Evolutionary conservation across 208 protist species (phyloP), one percentile per base, ranked within the genome.

Genomic region (Wallacemonas collosoma): DNA sequence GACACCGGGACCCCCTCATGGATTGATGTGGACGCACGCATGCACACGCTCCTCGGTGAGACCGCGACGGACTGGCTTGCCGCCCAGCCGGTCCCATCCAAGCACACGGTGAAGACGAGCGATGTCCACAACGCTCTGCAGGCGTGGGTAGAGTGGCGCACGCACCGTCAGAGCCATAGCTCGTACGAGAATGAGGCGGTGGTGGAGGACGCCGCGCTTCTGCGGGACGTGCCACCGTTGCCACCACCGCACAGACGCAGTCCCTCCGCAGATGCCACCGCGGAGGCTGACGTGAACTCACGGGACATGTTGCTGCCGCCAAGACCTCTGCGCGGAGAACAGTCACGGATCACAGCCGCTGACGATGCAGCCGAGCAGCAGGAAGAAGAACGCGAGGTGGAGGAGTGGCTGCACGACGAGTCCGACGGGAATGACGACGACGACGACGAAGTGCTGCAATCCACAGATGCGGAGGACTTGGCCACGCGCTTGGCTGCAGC

Each of bases 201-300:
- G 6, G 58, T 5, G 9, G 41, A 55, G 17, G 44, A 14, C 6
- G 7, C 35, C 6, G 35, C 48, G 3, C 48, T 58, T 7, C 26
- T 57, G 7, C 36, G 48, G 40, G 60, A 69, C 35, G 47, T 69
- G 11, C 64, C 51, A 0, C 51, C 51, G 64, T 48, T 69, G 45
- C 51, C 51, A 3, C 40, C 64, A 5, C 47, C 51, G 64, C 60
- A 41, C 6, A 6, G 36, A 36, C 35, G 38, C 38, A 36, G 9
- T 8, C 7, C 53, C 45, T 50, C 45, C 45, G 45, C 45, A 12
- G 26, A 26, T 0, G 0, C 26, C 26, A 26, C 26, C 26, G 26
- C 26, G 26, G 26, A 26, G 26, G 26, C 26, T 26, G 26, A 26
- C 26, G 26, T 26, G 26, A 26, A 26, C 26, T 26, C 26, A 26